Evolutionary conservation across 2,329 filamentous ascomycete species (phyloP), one percentile per base, ranked within the genome.

Genomic region (Paraphaeosphaeria sporulosa): DNA sequence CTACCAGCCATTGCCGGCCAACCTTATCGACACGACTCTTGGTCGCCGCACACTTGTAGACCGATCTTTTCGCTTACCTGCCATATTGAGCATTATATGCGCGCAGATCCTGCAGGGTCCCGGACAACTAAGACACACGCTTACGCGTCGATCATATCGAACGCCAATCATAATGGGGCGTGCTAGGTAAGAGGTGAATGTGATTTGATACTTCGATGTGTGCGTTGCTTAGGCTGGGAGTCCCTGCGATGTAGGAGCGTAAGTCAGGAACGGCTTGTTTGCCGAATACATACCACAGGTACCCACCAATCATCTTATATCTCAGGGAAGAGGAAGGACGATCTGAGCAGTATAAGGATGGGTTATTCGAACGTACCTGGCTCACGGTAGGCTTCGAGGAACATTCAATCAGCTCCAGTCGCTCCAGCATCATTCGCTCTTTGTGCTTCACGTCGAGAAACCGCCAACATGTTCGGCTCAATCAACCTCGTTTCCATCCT

Each of bases 1-100:
- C 34, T 19, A 10, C 51, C 19, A 54, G 38, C 17, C 5, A 19
- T 23, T 19, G 52, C 36, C 53, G 42, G 32, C 53, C 53, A 56
- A 40, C 53, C 53, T 56, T 56, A 56, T 56, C 53, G 34, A 40
- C 44, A 56, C 53, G 32, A 36, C 44, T 48, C 17, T 40, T 36
- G 19, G 30, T 40, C 19, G 27, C 43, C 38, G 53, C 53, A 23
- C 43, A 56, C 43, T 32, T 56, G 43, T 56, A 56, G 30, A 40
- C 43, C 30, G 12, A 27, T 43, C 43, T 17, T 12, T 10, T 25
- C 25, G 53, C 44, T 48, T 38, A 56, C 53, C 53, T 56, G 43
- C 53, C 53, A 36, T 10, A n/a, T 56, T 30, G 27, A 54, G 53
- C 19, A 56, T 38, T 19, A 40, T 25, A n/a, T 27, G 6, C 38